Conservation (phyloP, 495 filamentous ascomycete genomes). For the Penicillium samsonianum region DNA sequence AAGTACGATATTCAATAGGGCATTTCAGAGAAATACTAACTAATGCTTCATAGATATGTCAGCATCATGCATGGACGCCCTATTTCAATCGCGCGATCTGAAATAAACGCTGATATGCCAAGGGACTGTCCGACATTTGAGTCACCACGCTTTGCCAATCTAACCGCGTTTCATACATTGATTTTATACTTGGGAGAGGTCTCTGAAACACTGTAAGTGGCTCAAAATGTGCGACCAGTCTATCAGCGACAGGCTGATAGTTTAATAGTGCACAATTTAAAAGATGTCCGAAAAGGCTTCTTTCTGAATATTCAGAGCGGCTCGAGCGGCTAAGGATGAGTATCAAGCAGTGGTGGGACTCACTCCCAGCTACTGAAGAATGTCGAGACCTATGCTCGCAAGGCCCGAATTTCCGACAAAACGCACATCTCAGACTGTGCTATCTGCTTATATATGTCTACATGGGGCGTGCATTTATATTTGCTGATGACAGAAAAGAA, state of each 20-base stretch:
- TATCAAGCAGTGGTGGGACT: slow-evolving; percentile 47
- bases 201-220: slow-evolving; percentile 44
- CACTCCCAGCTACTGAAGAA: slow-evolving; percentile 36
- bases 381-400: slow-evolving; percentile 36
- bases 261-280: slow-evolving; percentile 31
- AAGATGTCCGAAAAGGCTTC: slow-evolving; percentile 37
- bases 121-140: slow-evolving; percentile 35
- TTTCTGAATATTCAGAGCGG: slow-evolving; percentile 39
- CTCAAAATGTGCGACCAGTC: neutral
- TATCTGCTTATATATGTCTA: slow-evolving; percentile 47
- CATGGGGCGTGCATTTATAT: slow-evolving; percentile 49
- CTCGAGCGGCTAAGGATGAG: slow-evolving; percentile 37
- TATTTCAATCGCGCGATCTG: slow-evolving; percentile 38
- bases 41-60: slow-evolving; percentile 23
- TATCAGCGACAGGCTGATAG: neutral
- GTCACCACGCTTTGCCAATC: slow-evolving; percentile 41
- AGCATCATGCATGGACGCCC: slow-evolving; percentile 49
- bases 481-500: slow-evolving; percentile 33
- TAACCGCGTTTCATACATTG: slow-evolving; percentile 42
- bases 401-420: slow-evolving; percentile 41
- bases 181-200: slow-evolving; percentile 43
- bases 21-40: neutral
- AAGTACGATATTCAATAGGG: slow-evolving; percentile 26
- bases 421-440: slow-evolving; percentile 47
- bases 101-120: slow-evolving; percentile 48